Conservation (phyloP, 2,329 filamentous ascomycete genomes). For the Plenodomus tracheiphilus region DNA sequence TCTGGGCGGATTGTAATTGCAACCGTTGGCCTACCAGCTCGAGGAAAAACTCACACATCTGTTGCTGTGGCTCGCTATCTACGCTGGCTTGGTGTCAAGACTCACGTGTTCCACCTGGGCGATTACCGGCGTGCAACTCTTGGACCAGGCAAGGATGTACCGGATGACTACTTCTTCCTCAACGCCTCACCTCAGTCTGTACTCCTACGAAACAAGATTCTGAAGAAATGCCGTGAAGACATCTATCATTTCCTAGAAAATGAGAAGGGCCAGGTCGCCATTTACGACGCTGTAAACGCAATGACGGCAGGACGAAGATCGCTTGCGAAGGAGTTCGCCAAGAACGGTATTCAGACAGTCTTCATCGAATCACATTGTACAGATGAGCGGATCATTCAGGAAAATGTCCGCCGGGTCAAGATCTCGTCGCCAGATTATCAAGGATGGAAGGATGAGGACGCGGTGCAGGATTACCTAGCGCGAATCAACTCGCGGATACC, state of each 20-base stretch:
- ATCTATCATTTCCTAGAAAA: constrained; percentile 96
- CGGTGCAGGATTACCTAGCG: constrained; percentile 85
- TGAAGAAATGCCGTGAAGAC: constrained; percentile 96
- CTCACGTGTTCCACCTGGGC: constrained; percentile 93
- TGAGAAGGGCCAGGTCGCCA: constrained; percentile 96
- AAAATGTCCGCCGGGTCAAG: constrained; percentile 96
- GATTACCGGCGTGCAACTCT: constrained; percentile 94
- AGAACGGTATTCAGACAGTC: constrained; percentile 92
- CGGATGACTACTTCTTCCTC: constrained; percentile 96
- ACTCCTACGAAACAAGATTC: constrained; percentile 92
- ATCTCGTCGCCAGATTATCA: constrained; percentile 97
- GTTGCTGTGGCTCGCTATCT: constrained; percentile 94
- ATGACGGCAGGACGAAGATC: constrained; percentile 79
- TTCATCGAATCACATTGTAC: constrained; percentile 97
- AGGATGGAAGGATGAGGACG: constrained; percentile 89
- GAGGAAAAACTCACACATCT: constrained; percentile 97
- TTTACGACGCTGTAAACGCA: constrained; percentile 97
- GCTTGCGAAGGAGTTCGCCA: constrained; percentile 94
- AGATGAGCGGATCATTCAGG: constrained; percentile 88
- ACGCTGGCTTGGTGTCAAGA: constrained; percentile 97
- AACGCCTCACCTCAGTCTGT: constrained; percentile 91
- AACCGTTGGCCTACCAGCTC: constrained; percentile 90
- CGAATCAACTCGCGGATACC: constrained; percentile 93
- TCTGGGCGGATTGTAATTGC: constrained; percentile 96
- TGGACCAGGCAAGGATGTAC: constrained; percentile 79